These are phyloP conservation scores for Globisporangium megalacanthum DNA, from an alignment of 352 stramenopile species.

Conservation along the genomic window DNA sequence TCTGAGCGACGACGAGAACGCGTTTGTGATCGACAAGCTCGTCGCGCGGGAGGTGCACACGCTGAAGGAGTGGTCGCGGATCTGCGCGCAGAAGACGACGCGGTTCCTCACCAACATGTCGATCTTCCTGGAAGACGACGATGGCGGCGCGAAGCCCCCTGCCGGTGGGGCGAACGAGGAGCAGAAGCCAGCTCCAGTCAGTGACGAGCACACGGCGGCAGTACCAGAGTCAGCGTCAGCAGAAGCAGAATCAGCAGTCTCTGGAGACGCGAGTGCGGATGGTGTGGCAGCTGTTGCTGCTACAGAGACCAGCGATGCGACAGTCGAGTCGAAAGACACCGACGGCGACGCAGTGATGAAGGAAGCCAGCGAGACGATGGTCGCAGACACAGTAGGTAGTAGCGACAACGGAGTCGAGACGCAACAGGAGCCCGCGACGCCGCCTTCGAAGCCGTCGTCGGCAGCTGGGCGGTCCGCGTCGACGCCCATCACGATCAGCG, in stretches of 20 bases:
- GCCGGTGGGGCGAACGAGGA: conserved; percentile 4
- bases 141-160: conserved; percentile 8
- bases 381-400: neutral
- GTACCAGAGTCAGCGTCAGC: neutral
- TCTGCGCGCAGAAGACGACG: conserved; percentile 66
- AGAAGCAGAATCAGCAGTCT: neutral
- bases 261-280: neutral
- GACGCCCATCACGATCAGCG: conserved; percentile 8
- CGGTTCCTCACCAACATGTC: conserved; percentile 74
- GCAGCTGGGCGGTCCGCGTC: conserved; percentile 1
- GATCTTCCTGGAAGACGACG: conserved; percentile 72
- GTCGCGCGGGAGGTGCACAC: conserved; percentile 75
- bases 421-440: conserved; percentile 6
- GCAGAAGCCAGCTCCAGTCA: neutral
- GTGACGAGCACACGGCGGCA: neutral
- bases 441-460: neutral
- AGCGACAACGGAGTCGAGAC: neutral
- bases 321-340: conserved; percentile 1
- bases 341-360: conserved; percentile 4
- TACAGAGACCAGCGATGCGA: neutral
- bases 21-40: conserved; percentile 83
- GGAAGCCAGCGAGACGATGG: neutral
- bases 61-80: conserved; percentile 71
- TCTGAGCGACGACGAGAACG: conserved; percentile 38
- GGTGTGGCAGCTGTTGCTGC: neutral